Percentiles rank a stretch among this genome's conserved stretches.
Conservation (phyloP, 2,329 filamentous ascomycete species). For the Exophiala viscosa region DNA sequence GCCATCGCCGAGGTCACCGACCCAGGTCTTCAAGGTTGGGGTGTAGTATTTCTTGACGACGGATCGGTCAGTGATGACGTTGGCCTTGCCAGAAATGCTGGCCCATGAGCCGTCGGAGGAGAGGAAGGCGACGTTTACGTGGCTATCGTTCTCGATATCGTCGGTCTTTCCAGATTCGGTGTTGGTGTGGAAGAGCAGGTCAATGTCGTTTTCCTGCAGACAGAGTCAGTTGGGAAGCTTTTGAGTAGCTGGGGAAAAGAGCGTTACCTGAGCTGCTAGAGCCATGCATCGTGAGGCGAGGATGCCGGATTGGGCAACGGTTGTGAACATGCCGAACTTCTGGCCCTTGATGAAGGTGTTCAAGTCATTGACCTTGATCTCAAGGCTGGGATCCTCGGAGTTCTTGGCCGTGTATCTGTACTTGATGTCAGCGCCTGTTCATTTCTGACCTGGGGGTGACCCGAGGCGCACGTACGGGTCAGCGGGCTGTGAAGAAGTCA, state of each 20-base stretch:
- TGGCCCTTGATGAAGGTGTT: slow-evolving; percentile 64
- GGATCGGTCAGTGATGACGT: slow-evolving; percentile 65
- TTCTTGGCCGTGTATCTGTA: slow-evolving; percentile 78
- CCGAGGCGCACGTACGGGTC: slow-evolving; percentile 18
- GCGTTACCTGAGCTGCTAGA: slow-evolving; percentile 66
- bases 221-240: neutral
- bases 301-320: slow-evolving; percentile 61
- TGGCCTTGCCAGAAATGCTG: slow-evolving; percentile 71
- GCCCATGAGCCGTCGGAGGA: slow-evolving; percentile 78
- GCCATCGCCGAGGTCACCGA: slow-evolving; percentile 80
- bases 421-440: neutral
- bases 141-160: slow-evolving; percentile 67
- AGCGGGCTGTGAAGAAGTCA: slow-evolving; percentile 18
- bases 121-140: slow-evolving; percentile 79
- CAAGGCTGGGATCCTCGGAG: slow-evolving; percentile 64
- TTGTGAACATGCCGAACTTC: slow-evolving; percentile 91
- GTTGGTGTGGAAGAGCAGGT: slow-evolving; percentile 88
- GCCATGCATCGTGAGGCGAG: slow-evolving; percentile 85
- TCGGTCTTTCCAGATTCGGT: slow-evolving; percentile 84
- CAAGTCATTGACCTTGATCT: slow-evolving; percentile 74
- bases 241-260: neutral
- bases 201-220: slow-evolving; percentile 72
- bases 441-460: neutral
- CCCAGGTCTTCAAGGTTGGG: slow-evolving; percentile 71
- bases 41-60: slow-evolving; percentile 73